These are phyloP conservation scores for Sporopachydermia lactativora DNA, from an alignment of 805 yeast genomes.

Conservation along the genomic window DNA sequence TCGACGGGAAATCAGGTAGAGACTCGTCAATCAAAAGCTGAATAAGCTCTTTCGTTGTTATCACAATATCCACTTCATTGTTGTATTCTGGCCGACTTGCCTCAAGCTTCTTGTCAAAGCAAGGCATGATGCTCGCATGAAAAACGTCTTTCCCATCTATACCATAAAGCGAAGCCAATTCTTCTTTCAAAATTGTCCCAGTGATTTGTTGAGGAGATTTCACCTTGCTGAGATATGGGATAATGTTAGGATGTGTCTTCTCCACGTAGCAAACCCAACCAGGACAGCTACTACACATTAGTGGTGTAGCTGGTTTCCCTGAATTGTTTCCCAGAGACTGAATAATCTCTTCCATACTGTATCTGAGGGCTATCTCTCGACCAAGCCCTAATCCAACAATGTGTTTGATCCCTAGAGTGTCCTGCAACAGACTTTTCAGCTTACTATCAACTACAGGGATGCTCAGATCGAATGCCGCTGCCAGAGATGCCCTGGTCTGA, in stretches of 20 bases:
- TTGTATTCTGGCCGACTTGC: slow-evolving; percentile 71
- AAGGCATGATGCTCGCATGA: slow-evolving; percentile 88
- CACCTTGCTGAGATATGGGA: slow-evolving; percentile 55
- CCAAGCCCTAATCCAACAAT: slow-evolving; percentile 82
- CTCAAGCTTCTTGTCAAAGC: slow-evolving; percentile 92
- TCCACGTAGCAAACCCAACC: slow-evolving; percentile 96
- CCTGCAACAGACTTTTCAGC: slow-evolving; percentile 41
- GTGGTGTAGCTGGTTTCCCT: slow-evolving; percentile 25
- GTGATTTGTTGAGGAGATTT: slow-evolving; percentile 93
- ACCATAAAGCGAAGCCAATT: slow-evolving; percentile 24
- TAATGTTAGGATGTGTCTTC: slow-evolving; percentile 80
- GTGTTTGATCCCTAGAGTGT: slow-evolving; percentile 51
- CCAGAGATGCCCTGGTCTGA: slow-evolving; percentile 73
- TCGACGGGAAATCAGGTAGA: neutral
- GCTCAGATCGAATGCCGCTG: slow-evolving; percentile 43
- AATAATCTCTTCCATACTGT: slow-evolving; percentile 30
- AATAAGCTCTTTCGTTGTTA: slow-evolving; percentile 79
- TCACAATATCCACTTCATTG: slow-evolving; percentile 81
- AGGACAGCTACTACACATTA: slow-evolving; percentile 71
- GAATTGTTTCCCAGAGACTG: slow-evolving; percentile 9
- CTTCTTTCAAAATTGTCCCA: slow-evolving; percentile 55
- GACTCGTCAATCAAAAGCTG: slow-evolving; percentile 47
- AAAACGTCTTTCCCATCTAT: slow-evolving; percentile 32
- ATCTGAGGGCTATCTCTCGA: slow-evolving; percentile 44
- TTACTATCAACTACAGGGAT: slow-evolving; percentile 47